Conservation (phyloP, 2,329 filamentous ascomycete genomes). For the Trichoderma cornu-damae region DNA sequence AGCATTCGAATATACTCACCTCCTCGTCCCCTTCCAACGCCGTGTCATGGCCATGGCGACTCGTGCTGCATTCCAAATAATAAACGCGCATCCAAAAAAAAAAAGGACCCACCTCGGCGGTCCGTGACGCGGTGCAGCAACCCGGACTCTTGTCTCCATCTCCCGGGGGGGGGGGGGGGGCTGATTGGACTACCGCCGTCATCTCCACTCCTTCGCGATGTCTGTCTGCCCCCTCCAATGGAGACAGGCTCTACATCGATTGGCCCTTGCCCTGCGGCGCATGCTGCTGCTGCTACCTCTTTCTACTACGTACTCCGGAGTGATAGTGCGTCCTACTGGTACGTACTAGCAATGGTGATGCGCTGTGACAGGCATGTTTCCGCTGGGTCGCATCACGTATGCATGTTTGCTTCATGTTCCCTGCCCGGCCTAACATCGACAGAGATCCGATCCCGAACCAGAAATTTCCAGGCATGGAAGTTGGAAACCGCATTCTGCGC, state of each 20-base stretch:
- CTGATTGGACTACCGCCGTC: neutral
- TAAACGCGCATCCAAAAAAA: neutral
- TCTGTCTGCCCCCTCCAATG: neutral
- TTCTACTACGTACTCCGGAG: neutral
- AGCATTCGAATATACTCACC: no score
- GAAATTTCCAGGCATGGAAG: slow-evolving; percentile 2
- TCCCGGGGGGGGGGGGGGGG: neutral
- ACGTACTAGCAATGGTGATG: neutral
- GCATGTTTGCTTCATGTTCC: neutral
- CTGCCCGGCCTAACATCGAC: neutral
- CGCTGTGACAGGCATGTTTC: neutral
- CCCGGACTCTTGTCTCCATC: neutral
- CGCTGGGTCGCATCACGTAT: neutral
- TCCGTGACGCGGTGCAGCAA: neutral
- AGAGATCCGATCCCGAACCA: neutral
- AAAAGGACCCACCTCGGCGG: neutral
- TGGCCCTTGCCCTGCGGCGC: neutral
- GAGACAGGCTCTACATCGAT: neutral
- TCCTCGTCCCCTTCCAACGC: neutral
- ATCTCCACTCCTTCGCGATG: neutral
- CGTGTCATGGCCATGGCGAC: no score
- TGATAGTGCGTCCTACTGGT: no score
- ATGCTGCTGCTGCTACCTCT: neutral
- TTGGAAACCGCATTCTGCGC: neutral
- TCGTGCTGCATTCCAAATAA: neutral